phyloP scores from a whole-genome alignment of 139 green algal genomes.

The Auxenochlorella pyrenoidosa region DNA sequence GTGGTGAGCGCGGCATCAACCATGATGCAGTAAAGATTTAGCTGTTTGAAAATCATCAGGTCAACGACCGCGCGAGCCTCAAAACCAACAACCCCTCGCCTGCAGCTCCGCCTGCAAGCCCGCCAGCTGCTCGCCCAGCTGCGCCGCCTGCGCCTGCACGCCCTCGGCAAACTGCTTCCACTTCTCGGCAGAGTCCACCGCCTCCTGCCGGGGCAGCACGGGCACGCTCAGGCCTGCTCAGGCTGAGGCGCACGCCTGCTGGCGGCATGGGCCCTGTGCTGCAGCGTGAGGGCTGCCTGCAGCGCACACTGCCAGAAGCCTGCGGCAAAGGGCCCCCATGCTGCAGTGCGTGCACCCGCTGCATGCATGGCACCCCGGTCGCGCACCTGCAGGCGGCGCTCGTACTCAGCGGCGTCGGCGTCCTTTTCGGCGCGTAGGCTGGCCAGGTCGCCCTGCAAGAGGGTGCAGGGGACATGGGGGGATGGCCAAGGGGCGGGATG shows the following conservation, averaged over 20 bases:
- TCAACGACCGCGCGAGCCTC: too few relatives aligned
- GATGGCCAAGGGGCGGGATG: background rate
- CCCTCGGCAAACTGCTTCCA: slow-evolving; percentile 57
- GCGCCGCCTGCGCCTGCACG: slow-evolving; percentile 8
- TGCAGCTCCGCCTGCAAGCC: slow-evolving; percentile 30
- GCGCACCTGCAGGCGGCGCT: slow-evolving; percentile 18
- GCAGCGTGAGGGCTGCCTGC: too few relatives aligned
- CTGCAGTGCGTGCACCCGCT: too few relatives aligned
- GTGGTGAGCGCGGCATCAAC: background rate
- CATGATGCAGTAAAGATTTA: background rate
- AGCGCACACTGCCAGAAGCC: background rate
- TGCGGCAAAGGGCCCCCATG: background rate
- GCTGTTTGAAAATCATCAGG: too few relatives aligned
- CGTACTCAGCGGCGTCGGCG: slow-evolving; percentile 17
- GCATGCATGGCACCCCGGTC: too few relatives aligned
- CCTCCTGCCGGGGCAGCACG: slow-evolving; percentile 33
- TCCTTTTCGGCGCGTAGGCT: background rate
- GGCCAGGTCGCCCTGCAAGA: slow-evolving; percentile 13
- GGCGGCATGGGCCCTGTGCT: too few relatives aligned
- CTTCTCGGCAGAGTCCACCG: slow-evolving; percentile 54
- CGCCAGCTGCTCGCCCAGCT: slow-evolving; percentile 44
- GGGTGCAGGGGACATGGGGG: background rate
- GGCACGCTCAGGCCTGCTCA: too few relatives aligned
- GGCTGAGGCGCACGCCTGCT: too few relatives aligned
- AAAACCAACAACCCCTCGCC: background rate